These are phyloP conservation scores for Xylaria longipes DNA, from an alignment of 495 filamentous ascomycete species.

Conservation along the genomic window DNA sequence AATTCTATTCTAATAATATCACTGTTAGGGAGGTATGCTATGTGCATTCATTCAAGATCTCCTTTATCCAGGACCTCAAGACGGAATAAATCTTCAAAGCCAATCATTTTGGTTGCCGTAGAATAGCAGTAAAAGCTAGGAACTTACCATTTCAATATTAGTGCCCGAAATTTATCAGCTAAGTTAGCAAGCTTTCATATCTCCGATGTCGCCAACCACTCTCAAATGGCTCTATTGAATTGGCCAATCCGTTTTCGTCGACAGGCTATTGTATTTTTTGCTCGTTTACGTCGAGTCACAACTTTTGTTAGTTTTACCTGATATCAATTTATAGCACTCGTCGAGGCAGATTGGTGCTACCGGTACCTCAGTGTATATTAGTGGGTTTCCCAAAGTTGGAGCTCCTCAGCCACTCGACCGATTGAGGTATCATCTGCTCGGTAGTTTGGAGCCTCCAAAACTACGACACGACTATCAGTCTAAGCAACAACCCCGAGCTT, in stretches of 20 bases:
- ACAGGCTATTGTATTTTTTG: background rate
- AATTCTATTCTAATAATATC: background rate
- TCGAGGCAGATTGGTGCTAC: background rate
- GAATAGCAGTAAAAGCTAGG: background rate
- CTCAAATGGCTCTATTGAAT: background rate
- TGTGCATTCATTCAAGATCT: background rate
- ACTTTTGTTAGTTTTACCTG: background rate
- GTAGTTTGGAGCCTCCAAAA: background rate
- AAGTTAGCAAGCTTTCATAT: background rate
- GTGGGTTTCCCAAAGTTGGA: background rate
- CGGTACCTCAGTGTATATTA: background rate
- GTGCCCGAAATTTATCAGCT: background rate
- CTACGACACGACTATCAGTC: background rate
- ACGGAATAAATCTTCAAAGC: background rate
- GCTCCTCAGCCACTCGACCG: background rate
- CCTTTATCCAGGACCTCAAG: background rate
- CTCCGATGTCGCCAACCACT: slow-evolving; percentile 11
- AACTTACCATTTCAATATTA: background rate
- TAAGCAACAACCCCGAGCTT: background rate
- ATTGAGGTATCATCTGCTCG: background rate
- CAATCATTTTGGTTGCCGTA: background rate
- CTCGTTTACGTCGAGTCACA: background rate
- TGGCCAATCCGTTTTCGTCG: background rate
- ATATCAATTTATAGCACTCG: background rate
- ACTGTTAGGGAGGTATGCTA: too few relatives aligned